phyloP scores from a whole-genome alignment of 1,139 yeast genomes.

The Pneumocystis jirovecii region DNA sequence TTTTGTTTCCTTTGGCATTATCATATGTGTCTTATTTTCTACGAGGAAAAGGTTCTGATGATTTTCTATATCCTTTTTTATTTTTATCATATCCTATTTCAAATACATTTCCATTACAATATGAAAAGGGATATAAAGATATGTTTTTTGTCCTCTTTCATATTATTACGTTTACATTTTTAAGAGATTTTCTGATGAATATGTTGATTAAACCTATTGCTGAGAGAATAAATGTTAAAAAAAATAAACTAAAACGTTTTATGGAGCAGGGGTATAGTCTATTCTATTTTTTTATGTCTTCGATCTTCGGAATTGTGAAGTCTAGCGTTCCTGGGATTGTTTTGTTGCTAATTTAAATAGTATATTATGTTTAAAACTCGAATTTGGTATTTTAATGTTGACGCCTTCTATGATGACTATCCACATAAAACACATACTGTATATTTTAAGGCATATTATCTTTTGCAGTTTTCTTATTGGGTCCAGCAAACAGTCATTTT shows the following conservation, averaged over 20 bases:
- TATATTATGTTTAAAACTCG: slow-evolving; percentile 76
- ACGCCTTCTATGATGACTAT: slow-evolving; percentile 59
- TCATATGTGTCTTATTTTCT: neutral
- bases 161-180: slow-evolving; percentile 76
- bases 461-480: slow-evolving; percentile 95
- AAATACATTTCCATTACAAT: slow-evolving; percentile 23
- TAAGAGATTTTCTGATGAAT: slow-evolving; percentile 85
- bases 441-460: slow-evolving; percentile 63
- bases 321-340: neutral
- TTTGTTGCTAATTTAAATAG: slow-evolving; percentile 1
- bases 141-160: slow-evolving; percentile 63
- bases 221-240: slow-evolving; percentile 20
- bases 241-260: slow-evolving; percentile 50
- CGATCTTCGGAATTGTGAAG: slow-evolving; percentile 56
- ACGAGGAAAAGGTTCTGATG: slow-evolving; percentile 10
- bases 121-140: slow-evolving; percentile 81
- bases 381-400: slow-evolving; percentile 77
- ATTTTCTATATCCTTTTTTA: slow-evolving; percentile 6
- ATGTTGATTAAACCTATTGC: slow-evolving; percentile 63
- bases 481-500: slow-evolving; percentile 81
- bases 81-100: slow-evolving; percentile 11
- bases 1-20: neutral
- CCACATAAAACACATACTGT: slow-evolving; percentile 70
- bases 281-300: slow-evolving; percentile 63
- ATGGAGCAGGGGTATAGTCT: slow-evolving; percentile 86